Evolutionary conservation across 129 eudicot genomes (phyloP).

Genomic region (Deinandra increscens): DNA sequence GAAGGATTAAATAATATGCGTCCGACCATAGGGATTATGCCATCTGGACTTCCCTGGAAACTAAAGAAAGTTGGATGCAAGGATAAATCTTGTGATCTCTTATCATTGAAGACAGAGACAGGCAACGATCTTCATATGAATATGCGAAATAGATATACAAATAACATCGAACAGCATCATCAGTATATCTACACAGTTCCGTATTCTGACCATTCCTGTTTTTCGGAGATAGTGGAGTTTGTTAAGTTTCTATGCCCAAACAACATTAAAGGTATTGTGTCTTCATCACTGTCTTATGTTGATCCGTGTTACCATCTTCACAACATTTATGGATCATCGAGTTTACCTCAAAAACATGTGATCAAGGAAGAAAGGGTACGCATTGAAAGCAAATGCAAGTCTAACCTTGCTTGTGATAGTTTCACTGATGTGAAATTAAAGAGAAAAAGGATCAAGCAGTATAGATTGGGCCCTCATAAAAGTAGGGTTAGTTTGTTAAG

Average conservation of each 20-base stretch:
- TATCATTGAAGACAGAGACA: constrained; percentile 31
- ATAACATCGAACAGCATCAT: constrained; percentile 37
- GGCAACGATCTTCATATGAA: constrained; percentile 17
- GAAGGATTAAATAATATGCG: constrained; percentile 59
- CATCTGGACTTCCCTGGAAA: constrained; percentile 92
- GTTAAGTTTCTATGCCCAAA: constrained; percentile 61
- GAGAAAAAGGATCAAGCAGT: constrained; percentile 26
- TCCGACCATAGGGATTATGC: constrained; percentile 92
- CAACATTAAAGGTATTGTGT: constrained; percentile 73
- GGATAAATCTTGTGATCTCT: constrained; percentile 30
- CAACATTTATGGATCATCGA: constrained; percentile 50
- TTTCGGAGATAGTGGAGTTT: constrained; percentile 72
- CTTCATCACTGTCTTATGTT: constrained; percentile 57
- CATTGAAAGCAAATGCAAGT: constrained; percentile 34
- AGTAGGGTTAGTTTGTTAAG: constrained; percentile 55
- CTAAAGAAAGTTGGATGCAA: constrained; percentile 34
- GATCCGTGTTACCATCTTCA: constrained; percentile 72
- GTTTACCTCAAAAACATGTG: constrained; percentile 29
- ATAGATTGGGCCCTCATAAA: constrained; percentile 27
- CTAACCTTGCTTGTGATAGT: constrained; percentile 19
- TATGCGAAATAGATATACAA: constrained; percentile 28
- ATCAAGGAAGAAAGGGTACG: constrained; percentile 30
- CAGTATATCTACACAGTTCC: constrained; percentile 60
- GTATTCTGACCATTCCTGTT: constrained; percentile 82
- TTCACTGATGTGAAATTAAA: constrained; percentile 30